These are phyloP conservation scores for Cryptosporidium viatorum DNA, from an alignment of 169 alveolate species.

Conservation along the genomic window DNA sequence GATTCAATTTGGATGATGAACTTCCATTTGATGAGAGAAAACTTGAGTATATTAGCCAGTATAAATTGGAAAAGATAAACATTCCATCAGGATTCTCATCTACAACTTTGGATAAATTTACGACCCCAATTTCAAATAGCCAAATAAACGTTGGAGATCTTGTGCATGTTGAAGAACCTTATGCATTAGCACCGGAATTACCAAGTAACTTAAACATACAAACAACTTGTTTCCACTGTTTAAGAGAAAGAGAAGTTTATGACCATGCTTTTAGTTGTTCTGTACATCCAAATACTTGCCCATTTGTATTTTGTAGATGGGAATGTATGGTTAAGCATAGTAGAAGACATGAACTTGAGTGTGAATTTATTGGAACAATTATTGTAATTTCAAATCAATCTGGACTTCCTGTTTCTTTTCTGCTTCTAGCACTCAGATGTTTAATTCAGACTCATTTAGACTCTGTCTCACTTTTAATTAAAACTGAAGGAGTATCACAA, in stretches of 20 bases:
- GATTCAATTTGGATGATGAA: constrained; percentile 57
- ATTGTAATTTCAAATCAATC: constrained; percentile 82
- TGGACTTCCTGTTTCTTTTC: constrained; percentile 76
- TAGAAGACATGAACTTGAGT: constrained; percentile 87
- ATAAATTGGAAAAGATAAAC: constrained; percentile 5
- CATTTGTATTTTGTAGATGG: constrained; percentile 88
- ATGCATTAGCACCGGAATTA: constrained; percentile 67
- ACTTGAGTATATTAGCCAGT: constrained; percentile 32
- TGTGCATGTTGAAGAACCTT: constrained; percentile 63
- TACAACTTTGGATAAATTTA: background rate
- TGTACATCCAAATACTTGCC: constrained; percentile 87
- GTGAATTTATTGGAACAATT: constrained; percentile 81
- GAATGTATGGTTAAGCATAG: constrained; percentile 86
- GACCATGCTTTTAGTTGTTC: constrained; percentile 86
- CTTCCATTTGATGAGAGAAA: constrained; percentile 69
- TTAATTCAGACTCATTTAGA: constrained; percentile 79
- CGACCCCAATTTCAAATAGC: constrained; percentile 36
- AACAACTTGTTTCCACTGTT: constrained; percentile 89
- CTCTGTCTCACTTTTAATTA: constrained; percentile 26
- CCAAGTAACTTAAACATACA: constrained; percentile 49
- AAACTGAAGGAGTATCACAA: constrained; percentile 76
- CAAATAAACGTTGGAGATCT: constrained; percentile 73
- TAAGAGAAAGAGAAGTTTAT: constrained; percentile 81
- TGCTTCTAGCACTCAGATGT: constrained; percentile 79
- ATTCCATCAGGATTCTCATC: background rate